Evolutionary conservation across 106 monocot species (phyloP), one percentile per base, ranked within the genome.

Genomic region (Dioscorea alata): DNA sequence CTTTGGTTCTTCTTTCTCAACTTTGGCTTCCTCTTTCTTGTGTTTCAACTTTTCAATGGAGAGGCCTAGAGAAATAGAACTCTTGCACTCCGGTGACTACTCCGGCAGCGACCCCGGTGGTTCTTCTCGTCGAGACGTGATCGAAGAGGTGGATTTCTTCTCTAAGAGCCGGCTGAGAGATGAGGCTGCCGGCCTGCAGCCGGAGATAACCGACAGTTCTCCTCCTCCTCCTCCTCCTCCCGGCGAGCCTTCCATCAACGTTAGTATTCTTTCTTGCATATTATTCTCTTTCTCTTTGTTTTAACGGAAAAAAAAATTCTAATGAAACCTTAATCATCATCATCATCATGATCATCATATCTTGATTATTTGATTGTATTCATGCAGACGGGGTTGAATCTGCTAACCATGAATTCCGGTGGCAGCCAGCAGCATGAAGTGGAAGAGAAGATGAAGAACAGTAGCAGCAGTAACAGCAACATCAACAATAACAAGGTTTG

Each of bases 111-210:
- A 23, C 49, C 33, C 65, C 49, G 52, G 33, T 19, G 54, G 8
- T 18, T 3, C 42, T 31, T 31, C 42, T 21, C 14, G 24, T 15
- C 9, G 42, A 42, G 42, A 42, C 59, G n/a, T 20, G 56, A 75
- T 76, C 57, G 22, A 76, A 76, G 81, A 81, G 75, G 62, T 81
- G 4, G 81, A 81, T 33, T 81, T 81, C 72, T 81, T 81, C 81
- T 71, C 81, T 2, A 63, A 51, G 50, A 71, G 67, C 12, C 60
- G 58, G 13, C 52, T 4, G 7, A 59, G 59, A 25, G 28, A 48
- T 4, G 53, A 23, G 6, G 34, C 6, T 13, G 76, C 42, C 5
- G 19, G 42, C 42, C 42, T 42, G 42, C n/a, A n/a, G n/a, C 42
- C 42, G 6, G 42, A 42, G 42, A 42, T 3, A 6, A 1, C 42